Evolutionary conservation across 805 yeast genomes (phyloP).

Genomic region (Ogataea populi-albae): DNA sequence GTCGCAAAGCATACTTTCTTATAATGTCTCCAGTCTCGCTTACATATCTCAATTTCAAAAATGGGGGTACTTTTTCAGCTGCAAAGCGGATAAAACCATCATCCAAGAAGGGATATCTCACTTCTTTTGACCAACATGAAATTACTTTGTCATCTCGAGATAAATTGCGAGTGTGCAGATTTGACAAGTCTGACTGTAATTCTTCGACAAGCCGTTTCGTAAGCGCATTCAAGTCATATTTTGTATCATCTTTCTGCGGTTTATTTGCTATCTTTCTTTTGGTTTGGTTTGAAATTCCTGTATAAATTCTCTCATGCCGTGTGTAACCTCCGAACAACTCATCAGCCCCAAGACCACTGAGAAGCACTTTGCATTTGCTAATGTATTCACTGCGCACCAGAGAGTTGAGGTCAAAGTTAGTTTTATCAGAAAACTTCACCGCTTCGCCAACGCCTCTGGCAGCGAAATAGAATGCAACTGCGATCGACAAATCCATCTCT

Average conservation of each 20-base stretch:
- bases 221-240: slow-evolving; percentile 16
- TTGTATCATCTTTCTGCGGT: slow-evolving; percentile 18
- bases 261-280: slow-evolving; percentile 19
- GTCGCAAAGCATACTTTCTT: slow-evolving; percentile 57
- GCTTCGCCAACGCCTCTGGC: slow-evolving; percentile 51
- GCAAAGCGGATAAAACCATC: slow-evolving; percentile 52
- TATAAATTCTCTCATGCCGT: slow-evolving; percentile 61
- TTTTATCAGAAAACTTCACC: slow-evolving; percentile 9
- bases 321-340: slow-evolving; percentile 96
- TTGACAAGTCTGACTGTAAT: slow-evolving; percentile 64
- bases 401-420: slow-evolving; percentile 10
- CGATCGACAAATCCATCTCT: slow-evolving; percentile 94
- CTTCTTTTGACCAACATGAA: slow-evolving; percentile 83
- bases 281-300: slow-evolving; percentile 27
- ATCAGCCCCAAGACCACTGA: slow-evolving; percentile 97
- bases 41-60: slow-evolving; percentile 38
- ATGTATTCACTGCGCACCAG: slow-evolving; percentile 33
- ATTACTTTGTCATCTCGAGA: slow-evolving; percentile 92
- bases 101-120: slow-evolving; percentile 84
- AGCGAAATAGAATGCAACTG: slow-evolving; percentile 93
- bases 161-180: slow-evolving; percentile 75
- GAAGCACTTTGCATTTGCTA: slow-evolving; percentile 63
- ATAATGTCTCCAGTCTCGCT: slow-evolving; percentile 34
- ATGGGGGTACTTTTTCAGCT: slow-evolving; percentile 47
- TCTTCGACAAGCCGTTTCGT: slow-evolving; percentile 51